Conservation (phyloP, 202 grass and related monocot species). For the Saccharum hybrid region DNA sequence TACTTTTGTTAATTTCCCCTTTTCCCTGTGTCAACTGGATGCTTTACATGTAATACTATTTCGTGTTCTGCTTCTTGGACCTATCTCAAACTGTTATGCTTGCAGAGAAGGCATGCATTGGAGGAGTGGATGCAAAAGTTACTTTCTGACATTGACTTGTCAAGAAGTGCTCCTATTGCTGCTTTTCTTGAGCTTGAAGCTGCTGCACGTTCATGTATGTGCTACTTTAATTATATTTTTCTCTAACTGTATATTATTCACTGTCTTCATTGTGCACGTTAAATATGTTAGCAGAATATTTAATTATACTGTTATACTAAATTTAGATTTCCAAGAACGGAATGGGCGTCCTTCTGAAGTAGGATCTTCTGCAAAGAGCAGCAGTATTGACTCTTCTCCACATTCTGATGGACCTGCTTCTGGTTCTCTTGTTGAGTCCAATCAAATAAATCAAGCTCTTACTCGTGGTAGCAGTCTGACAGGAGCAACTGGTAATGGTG, state of each 20-base stretch:
- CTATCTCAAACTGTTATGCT: slow-evolving; percentile 53
- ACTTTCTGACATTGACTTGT: slow-evolving; percentile 96
- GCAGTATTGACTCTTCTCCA: slow-evolving; percentile 33
- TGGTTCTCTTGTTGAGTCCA: slow-evolving; percentile 49
- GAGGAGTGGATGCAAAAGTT: slow-evolving; percentile 96
- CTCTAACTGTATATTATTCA: slow-evolving; percentile 8
- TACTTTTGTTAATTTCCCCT: neutral
- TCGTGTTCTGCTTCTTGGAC: slow-evolving; percentile 36
- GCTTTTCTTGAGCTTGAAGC: slow-evolving; percentile 95
- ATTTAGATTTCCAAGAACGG: slow-evolving; percentile 75
- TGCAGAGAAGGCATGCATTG: slow-evolving; percentile 88
- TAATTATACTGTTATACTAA: slow-evolving; percentile 36
- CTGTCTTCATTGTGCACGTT: slow-evolving; percentile 1
- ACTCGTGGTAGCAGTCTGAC: slow-evolving; percentile 39
- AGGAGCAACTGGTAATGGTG: slow-evolving; percentile 62
- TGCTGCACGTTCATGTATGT: slow-evolving; percentile 88
- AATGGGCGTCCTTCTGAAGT: slow-evolving; percentile 62
- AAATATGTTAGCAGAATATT: slow-evolving; percentile 15
- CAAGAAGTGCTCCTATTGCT: slow-evolving; percentile 92
- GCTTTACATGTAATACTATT: slow-evolving; percentile 13
- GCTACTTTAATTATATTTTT: slow-evolving; percentile 34
- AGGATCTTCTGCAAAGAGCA: slow-evolving; percentile 59
- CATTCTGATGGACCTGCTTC: slow-evolving; percentile 53
- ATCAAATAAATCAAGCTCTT: slow-evolving; percentile 36
- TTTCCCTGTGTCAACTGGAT: neutral